Conservation (phyloP, 108 stramenopile species). For the Poteriospumella lacustris region DNA sequence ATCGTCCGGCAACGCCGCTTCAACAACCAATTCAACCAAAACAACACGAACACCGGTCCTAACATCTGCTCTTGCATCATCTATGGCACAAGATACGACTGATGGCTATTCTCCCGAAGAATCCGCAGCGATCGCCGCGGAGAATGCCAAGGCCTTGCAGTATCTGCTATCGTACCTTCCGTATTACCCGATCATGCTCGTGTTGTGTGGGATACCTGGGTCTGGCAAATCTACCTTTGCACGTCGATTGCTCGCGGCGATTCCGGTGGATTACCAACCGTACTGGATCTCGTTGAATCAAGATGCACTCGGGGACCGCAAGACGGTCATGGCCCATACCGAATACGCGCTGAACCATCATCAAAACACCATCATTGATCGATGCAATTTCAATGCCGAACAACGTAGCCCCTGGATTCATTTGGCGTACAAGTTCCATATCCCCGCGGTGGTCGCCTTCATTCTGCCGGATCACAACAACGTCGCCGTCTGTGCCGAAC, state of each 20-base stretch:
- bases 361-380: not conserved
- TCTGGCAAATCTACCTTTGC: not conserved
- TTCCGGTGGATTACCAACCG: too few relatives aligned
- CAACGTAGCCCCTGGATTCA: slow-evolving; percentile 4
- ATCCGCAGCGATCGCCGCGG: too few relatives aligned
- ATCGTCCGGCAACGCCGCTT: too few relatives aligned
- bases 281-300: slow-evolving; percentile 2
- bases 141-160: too few relatives aligned
- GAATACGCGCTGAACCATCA: not conserved
- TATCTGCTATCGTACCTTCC: too few relatives aligned
- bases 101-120: too few relatives aligned
- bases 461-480: not conserved
- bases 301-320: not conserved
- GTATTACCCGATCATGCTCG: not conserved
- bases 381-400: not conserved
- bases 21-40: too few relatives aligned
- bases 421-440: not conserved
- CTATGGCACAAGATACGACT: too few relatives aligned
- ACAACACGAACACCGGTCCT: too few relatives aligned
- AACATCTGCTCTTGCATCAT: too few relatives aligned
- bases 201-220: not conserved
- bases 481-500: not conserved
- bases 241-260: not conserved
- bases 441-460: not conserved
- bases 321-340: not conserved